phyloP scores from a whole-genome alignment of 1,284 basidiomycete genomes.

The Microstroma glucosiphilum region DNA sequence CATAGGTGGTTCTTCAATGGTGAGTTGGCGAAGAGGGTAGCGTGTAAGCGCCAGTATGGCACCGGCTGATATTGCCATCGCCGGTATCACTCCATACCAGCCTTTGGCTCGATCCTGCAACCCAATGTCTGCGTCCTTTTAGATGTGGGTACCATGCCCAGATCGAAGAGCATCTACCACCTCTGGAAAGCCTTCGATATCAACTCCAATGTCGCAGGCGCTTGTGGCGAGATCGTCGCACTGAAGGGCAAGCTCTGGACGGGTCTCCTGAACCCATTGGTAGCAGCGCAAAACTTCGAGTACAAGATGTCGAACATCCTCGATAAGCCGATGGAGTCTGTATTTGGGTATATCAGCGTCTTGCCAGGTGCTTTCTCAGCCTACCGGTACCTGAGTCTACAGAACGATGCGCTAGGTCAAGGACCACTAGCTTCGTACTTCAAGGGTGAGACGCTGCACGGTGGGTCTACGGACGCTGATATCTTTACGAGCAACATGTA shows the following conservation, averaged over 20 bases:
- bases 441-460: conserved; percentile 68
- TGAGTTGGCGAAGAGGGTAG: background rate
- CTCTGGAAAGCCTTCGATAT: conserved; percentile 96
- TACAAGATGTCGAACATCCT: conserved; percentile 47
- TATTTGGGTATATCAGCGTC: conserved; percentile 86
- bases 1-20: conserved; percentile 53
- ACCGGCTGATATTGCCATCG: background rate
- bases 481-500: conserved; percentile 49
- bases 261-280: conserved; percentile 61
- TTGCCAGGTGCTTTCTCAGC: conserved; percentile 89
- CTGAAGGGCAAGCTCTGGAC: conserved; percentile 68
- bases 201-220: conserved; percentile 89
- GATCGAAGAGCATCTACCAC: conserved; percentile 66
- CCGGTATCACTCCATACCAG: conserved; percentile 12
- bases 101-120: conserved; percentile 50
- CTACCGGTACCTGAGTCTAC: conserved; percentile 70
- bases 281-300: conserved; percentile 56
- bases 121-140: conserved; percentile 89
- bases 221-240: conserved; percentile 93
- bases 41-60: background rate
- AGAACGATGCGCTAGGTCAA: conserved; percentile 73
- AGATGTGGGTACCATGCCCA: conserved; percentile 86
- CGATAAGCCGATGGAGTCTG: conserved; percentile 60
- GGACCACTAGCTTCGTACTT: conserved; percentile 92
- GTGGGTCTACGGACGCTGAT: conserved; percentile 37